A percentile compares a stretch with the other conserved stretches of the same genome.
phyloP scores from a whole-genome alignment of 768 basidiomycete genomes.

The Tulasnella sp. region DNA sequence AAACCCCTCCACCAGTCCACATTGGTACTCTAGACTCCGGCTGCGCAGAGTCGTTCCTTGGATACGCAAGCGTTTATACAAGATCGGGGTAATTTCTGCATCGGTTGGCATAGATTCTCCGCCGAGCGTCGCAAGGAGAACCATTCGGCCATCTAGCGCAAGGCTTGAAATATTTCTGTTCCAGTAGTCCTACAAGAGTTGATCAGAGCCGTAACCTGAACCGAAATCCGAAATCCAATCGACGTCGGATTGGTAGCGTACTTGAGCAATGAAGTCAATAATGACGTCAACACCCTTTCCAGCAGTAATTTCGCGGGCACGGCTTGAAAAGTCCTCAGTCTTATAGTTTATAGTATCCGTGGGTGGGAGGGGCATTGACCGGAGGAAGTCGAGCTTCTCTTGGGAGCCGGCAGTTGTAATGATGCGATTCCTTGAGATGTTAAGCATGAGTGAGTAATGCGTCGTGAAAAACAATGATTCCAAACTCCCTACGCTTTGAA shows the following conservation, averaged over 20 bases:
- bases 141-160: constrained; percentile 29
- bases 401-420: constrained; percentile 79
- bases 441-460: constrained; percentile 8
- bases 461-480: background rate
- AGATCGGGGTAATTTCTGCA: constrained; percentile 55
- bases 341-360: constrained; percentile 81
- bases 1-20: constrained; percentile 53
- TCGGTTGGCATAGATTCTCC: constrained; percentile 36
- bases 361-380: constrained; percentile 51
- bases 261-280: constrained; percentile 72
- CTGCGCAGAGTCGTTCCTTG: constrained; percentile 83
- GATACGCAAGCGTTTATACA: constrained; percentile 79
- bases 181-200: constrained; percentile 28
- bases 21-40: constrained; percentile 67
- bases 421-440: constrained; percentile 46
- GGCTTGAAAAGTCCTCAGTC: constrained; percentile 67
- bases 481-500: constrained; percentile 59
- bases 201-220: constrained; percentile 30
- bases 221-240: constrained; percentile 9
- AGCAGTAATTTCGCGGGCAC: constrained; percentile 58
- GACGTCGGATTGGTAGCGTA: background rate
- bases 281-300: constrained; percentile 73
- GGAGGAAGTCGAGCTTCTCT: constrained; percentile 72
- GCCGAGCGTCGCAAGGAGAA: constrained; percentile 25
- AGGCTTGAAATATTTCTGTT: constrained; percentile 28